phyloP scores from a whole-genome alignment of 139 green algal genomes.

The Chlorella sp. region DNA sequence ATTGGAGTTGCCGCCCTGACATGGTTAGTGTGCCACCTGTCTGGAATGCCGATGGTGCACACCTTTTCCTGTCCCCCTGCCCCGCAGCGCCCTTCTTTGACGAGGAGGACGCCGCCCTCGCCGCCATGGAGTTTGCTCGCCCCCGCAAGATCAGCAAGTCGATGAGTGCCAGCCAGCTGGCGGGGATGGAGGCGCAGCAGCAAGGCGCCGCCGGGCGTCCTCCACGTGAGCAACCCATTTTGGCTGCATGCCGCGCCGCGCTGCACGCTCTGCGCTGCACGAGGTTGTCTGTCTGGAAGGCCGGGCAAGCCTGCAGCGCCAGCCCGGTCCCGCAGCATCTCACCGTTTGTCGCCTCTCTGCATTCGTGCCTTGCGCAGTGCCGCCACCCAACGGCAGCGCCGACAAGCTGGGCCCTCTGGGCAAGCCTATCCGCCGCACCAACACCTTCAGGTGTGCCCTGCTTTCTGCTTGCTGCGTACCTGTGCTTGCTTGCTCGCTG shows the following conservation, averaged over 20 bases:
- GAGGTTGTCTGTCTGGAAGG: no score
- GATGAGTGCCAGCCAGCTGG: slow-evolving; percentile 37
- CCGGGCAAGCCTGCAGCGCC: no score
- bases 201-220: background rate
- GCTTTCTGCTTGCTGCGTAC: no score
- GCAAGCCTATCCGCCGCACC: slow-evolving; percentile 48
- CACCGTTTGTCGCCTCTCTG: background rate
- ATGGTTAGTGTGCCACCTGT: no score
- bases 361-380: slow-evolving; percentile 3
- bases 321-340: no score
- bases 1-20: no score
- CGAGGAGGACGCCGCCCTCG: slow-evolving; percentile 46
- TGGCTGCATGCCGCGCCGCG: no score
- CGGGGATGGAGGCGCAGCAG: background rate
- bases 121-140: slow-evolving; percentile 39
- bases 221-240: background rate
- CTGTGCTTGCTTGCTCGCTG: no score
- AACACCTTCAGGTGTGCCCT: slow-evolving; percentile 52
- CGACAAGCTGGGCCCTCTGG: slow-evolving; percentile 36
- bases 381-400: background rate
- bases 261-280: background rate
- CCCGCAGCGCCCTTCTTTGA: slow-evolving; percentile 25
- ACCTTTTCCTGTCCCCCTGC: background rate
- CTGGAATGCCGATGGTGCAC: no score
- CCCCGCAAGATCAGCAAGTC: slow-evolving; percentile 49